Evolutionary conservation across 163 green algal species (phyloP), one percentile per base, ranked within the genome.

Genomic region (Prototheca stagnorum): DNA sequence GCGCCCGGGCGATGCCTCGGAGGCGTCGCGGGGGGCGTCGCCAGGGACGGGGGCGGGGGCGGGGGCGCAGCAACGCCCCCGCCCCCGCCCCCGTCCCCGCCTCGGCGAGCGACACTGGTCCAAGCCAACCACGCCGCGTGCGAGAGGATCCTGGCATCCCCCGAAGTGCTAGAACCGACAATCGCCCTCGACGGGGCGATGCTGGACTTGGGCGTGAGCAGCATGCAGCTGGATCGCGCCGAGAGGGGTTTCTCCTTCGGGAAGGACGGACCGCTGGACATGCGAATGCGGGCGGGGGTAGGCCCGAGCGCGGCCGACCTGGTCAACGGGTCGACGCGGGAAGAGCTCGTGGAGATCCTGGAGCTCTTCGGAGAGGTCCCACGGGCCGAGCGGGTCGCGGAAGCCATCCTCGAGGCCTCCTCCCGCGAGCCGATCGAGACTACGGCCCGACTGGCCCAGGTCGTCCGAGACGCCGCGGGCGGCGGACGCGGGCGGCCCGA

Each of bases 301-400:
- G 21, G 11, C 4, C 24, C 42, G 21, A 68, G 40, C 12, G 67
- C 65, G 17, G 65, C 60, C 35, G 39, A 75, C 25, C 39, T 86
- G 16, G 64, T 98, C 1, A 97, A 96, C 65, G 65, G 44, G 19
- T 92, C 74, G 68, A 56, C 73, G 2, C 86, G 96, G 70, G 57
- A 51, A 2, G 70, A 87, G 47, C 59, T 98, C 31, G 85, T 73
- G 1, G 44, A 61, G 15, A 80, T 98, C 24, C 61, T 98, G 1
- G 59, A 73, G 3, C 82, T 95, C 26, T 95, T 84, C 59, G 89
- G 89, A 2, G 88, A 96, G 60, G 86, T 95, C 66, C 80, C 79
- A 39, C 53, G 70, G 53, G 94, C 82, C 82, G 58, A 57, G 7
- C 48, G 55, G 45, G 62, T 96, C 22, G 86, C 44, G 62, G 3